These are phyloP conservation scores for Madurella mycetomatis DNA, from an alignment of 2,329 filamentous ascomycete species.

Conservation along the genomic window DNA sequence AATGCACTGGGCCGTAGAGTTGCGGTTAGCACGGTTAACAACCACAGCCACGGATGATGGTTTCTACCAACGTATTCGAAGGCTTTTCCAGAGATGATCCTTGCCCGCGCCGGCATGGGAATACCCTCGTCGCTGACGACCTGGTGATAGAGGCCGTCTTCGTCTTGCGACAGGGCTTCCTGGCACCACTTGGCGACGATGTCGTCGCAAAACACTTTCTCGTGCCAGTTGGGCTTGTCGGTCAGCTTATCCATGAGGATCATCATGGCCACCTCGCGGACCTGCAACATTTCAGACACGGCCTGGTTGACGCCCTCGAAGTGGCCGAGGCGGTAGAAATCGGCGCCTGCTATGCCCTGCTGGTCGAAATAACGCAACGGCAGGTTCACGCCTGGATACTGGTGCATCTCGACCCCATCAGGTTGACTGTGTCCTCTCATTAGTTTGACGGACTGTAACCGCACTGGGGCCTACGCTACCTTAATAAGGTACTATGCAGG, in stretches of 20 bases:
- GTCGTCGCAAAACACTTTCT: slow-evolving; percentile 32
- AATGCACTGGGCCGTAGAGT: slow-evolving; percentile 29
- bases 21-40: not conserved
- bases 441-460: too few relatives aligned
- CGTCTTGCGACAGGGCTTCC: slow-evolving; percentile 28
- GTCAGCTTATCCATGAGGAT: slow-evolving; percentile 33
- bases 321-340: slow-evolving; percentile 11
- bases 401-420: not conserved
- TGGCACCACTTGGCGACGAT: slow-evolving; percentile 33
- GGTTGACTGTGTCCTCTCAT: not conserved
- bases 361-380: slow-evolving; percentile 6
- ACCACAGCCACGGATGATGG: not conserved
- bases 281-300: slow-evolving; percentile 12
- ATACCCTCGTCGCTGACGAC: slow-evolving; percentile 2
- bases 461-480: too few relatives aligned
- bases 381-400: slow-evolving; percentile 18
- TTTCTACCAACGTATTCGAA: slow-evolving; percentile 25
- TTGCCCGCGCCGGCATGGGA: slow-evolving; percentile 3
- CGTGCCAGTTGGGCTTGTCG: slow-evolving; percentile 36
- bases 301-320: not conserved
- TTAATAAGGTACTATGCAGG: too few relatives aligned
- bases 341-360: not conserved
- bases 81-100: slow-evolving; percentile 17
- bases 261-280: slow-evolving; percentile 36
- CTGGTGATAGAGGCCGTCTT: slow-evolving; percentile 16